Evolutionary conservation across 768 basidiomycete genomes (phyloP), one percentile per base, ranked within the genome.

Genomic region (Suillus occidentalis): DNA sequence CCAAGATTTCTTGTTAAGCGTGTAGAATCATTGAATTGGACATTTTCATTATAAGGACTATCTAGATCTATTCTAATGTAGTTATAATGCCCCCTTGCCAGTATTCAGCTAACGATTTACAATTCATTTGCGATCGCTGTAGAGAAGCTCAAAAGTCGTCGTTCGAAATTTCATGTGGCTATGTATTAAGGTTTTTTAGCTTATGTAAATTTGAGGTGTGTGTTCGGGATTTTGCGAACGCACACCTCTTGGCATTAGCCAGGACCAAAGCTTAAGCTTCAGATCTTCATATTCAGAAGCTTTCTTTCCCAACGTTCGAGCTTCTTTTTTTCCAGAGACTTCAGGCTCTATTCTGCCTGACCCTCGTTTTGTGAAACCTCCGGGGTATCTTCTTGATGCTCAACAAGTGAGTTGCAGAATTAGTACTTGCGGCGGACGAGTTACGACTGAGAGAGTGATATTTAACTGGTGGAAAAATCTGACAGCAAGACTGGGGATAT

Each of bases 401-500:
- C 34, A 68, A 22, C 53, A 73, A 65, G 22, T 49, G 63, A 7
- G 68, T 68, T 14, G 57, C 64, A 5, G 71, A 75, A 52, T 74
- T 55, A 20, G 61, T 49, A 20, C 72, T 74, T 14, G 65, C 58
- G 47, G 57, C 57, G 22, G 70, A 73, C 18, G 61, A 65, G 34
- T 58, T 58, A 8, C 65, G 63, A 28, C 28, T 28, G 2, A 3
- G 28, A 40, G 62, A 65, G 45, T 71, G 71, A 18, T 50, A 60
- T 43, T 45, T 34, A 42, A 43, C 6, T 28, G 25, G 13, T 7
- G 60, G 60, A n/a, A 58, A 28, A 37, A 14, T 39, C 61, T 22
- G 63, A 61, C n/a, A 67, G 37, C n/a, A 50, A 52, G 5, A 50
- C 66, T 9, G 13, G 31, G 20, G 53, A 40, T 31, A 36, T 42